Base-by-base conservation (phyloP, 2,329 filamentous ascomycete genomes). In the Epichloe gansuensis region DNA sequence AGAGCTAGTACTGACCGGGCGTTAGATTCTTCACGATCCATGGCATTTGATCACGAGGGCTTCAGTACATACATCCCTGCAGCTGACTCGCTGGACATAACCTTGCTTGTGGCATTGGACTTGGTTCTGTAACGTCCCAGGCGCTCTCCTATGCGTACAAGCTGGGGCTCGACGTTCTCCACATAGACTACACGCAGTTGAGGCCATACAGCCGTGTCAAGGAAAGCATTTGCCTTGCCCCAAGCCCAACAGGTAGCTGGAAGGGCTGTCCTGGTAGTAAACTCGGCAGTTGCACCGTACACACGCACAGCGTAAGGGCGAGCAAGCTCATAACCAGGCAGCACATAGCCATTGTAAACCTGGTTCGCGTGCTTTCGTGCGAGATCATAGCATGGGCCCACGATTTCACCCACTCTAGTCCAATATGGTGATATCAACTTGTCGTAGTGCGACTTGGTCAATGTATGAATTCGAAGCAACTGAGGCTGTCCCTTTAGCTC, bases 131-230 rank as follows among this genome's bases (percentile, higher is more conserved):
- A 88, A 47, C 86, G 77, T 42, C 90, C 91, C 11, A 98, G 78
- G 46, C 91, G 83, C 71, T 96, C 86, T 12, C 88, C 88, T 62
- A 98, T 97, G 61, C 90, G 88, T 53, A 91, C 80, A 13, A 98
- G 77, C 68, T 98, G 94, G 13, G 94, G 94, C 70, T 97, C 91
- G 3, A 98, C 91, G 61, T 95, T 95, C 63, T 95, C 84, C 11
- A 84, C 80, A 63, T 97, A 97, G 5, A 96, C 72, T 13, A 86
- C 77, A 28, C 86, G 82, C 11, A 96, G 57, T 58, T 86, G 84
- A 2, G 91, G 91, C 85, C 88, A 93, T 15, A 97, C 73, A 2
- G 82, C 84, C 46, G 81, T 80, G 54, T 89, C 81, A 37, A 94
- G 70, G 62, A 96, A 91, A 12, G 77, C 71, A 54, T 82, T 80